Evolutionary conservation across 441 rosid genomes (phyloP), one percentile per base, ranked within the genome.

Genomic region (Pelargonium cotyledonis): DNA sequence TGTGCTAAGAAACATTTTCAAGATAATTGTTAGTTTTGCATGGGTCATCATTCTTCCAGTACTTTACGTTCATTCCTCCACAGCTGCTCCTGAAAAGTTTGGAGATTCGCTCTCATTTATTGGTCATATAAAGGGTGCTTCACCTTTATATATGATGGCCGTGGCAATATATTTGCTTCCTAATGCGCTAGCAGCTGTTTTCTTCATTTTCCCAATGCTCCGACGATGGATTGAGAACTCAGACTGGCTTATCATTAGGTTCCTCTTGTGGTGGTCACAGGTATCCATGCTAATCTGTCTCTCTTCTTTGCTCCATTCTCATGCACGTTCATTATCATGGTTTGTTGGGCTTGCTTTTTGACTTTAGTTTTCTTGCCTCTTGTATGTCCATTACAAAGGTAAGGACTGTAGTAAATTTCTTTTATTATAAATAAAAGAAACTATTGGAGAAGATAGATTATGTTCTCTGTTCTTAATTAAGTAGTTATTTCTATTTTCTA

Each of bases 201-300:
- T 92, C 84, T 95, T 95, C 76, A 81, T 92, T 77, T 92, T 95
- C 68, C 98, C 97, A 67, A 92, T 95, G 98, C 86, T 95, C 65
- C 86, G 97, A 35, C 89, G 97, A 64, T 95, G 96, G 94, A 92
- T 92, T 72, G 99, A 92, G 81, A 92, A 87, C 83, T 95, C 98
- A 67, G 97, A 92, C 80, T 92, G 98, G 98, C 89, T 84, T 76
- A 79, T 92, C 66, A 72, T 95, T 74, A 82, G 98, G 80, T 71
- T 95, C 69, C 97, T 95, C 46, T 75, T 95, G 77, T 90, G 99
- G 99, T 95, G 98, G 99, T 90, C 99, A 66, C 97, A 95, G 97
- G 98, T 92, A 85, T 57, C 65, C 66, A 70, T n/a, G 0, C 43
- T 53, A 1, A 11, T 21, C 18, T 64, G 64, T 19, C 75, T 72